Conservation (phyloP, 2,329 filamentous ascomycete genomes). For the Alternaria rosae region DNA sequence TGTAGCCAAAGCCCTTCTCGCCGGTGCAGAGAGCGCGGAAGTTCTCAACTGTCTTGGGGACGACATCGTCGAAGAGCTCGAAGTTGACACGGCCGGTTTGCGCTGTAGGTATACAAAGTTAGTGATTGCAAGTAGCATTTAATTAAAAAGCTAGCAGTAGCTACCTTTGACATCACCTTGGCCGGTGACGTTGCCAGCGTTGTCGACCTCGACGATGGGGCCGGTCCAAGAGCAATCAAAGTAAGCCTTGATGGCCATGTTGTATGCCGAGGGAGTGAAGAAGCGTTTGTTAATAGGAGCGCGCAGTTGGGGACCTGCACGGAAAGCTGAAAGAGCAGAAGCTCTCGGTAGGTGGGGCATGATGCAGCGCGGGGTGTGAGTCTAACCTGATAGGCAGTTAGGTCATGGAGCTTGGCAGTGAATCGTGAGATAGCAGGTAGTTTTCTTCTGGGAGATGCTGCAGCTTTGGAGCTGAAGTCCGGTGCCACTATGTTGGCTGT, state of each 20-base stretch:
- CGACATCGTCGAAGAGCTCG: constrained; percentile 82
- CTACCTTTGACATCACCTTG: constrained; percentile 64
- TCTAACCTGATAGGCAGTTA: constrained; percentile 27
- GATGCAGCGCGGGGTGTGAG: constrained; percentile 32
- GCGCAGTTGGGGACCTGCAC: constrained; percentile 39
- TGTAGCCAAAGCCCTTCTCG: constrained; percentile 83
- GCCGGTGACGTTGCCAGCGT: constrained; percentile 59
- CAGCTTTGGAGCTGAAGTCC: constrained; percentile 13
- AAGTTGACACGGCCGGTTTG: constrained; percentile 85
- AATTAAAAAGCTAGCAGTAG: constrained; percentile 33
- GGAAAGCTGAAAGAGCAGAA: constrained; percentile 44
- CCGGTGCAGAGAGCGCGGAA: constrained; percentile 84
- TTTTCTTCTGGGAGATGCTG: constrained; percentile 1
- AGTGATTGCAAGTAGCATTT: constrained; percentile 22
- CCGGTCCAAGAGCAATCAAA: constrained; percentile 78
- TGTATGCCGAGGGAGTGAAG: constrained; percentile 71
- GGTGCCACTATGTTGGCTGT: neutral
- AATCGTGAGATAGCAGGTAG: constrained; percentile 15
- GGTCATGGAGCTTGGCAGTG: constrained; percentile 25
- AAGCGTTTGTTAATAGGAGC: constrained; percentile 56
- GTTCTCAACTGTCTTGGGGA: constrained; percentile 88
- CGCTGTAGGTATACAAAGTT: constrained; percentile 55
- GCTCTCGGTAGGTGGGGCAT: constrained; percentile 42
- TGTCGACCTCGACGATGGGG: constrained; percentile 70
- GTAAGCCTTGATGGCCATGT: constrained; percentile 78